phyloP scores from a whole-genome alignment of 768 basidiomycete genomes.

The Agaricus sinodeliciosus region DNA sequence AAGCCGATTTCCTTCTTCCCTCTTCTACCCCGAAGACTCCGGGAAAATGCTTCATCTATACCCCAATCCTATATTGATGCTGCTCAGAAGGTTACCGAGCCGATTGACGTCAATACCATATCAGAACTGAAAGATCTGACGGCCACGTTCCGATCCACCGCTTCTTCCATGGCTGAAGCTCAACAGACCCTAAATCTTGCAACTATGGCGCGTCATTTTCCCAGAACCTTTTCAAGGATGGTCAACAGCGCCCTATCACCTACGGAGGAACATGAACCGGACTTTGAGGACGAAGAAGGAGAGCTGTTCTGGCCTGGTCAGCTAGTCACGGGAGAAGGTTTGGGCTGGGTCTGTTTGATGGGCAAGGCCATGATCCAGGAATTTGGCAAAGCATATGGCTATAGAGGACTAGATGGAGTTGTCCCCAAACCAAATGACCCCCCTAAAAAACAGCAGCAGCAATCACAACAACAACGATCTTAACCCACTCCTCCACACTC shows the following conservation, averaged over 20 bases:
- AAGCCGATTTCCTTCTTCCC: conserved; percentile 26
- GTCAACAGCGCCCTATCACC: conserved; percentile 54
- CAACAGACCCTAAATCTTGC: conserved; percentile 58
- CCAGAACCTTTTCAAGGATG: conserved; percentile 70
- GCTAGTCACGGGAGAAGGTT: conserved; percentile 64
- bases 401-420: conserved; percentile 65
- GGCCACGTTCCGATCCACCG: conserved; percentile 30
- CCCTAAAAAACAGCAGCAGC: conserved; percentile 6
- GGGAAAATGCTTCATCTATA: conserved; percentile 29
- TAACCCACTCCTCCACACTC: conserved; percentile 5
- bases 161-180: conserved; percentile 42
- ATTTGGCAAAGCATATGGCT: conserved; percentile 70
- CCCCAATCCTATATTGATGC: conserved; percentile 37
- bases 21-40: conserved; percentile 30
- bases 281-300: conserved; percentile 81
- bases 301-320: conserved; percentile 84
- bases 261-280: conserved; percentile 71
- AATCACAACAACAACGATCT: background rate
- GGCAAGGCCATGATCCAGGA: conserved; percentile 84
- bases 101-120: conserved; percentile 36
- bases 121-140: conserved; percentile 37
- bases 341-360: conserved; percentile 85
- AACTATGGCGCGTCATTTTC: conserved; percentile 64
- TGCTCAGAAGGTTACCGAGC: conserved; percentile 35
- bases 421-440: conserved; percentile 41